Evolutionary conservation across 2,329 filamentous ascomycete genomes (phyloP), one percentile per base, ranked within the genome.

Genomic region (Fusarium sacchari): DNA sequence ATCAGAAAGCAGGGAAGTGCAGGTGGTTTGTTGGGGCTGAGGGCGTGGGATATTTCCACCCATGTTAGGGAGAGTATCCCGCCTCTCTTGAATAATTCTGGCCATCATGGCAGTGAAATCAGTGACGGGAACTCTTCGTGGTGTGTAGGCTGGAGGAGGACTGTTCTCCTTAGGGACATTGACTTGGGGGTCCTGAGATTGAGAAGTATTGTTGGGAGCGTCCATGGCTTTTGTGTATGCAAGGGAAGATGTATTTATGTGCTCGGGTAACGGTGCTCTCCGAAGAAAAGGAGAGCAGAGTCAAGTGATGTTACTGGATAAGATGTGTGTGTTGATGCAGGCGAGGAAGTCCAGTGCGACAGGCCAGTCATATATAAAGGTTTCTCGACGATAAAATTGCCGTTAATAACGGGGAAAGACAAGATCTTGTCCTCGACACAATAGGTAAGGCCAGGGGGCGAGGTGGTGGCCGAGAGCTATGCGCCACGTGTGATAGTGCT

Each of bases 81-180:
- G 72, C 28, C 61, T 64, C 58, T 68, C 62, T 42, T 74, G 73
- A 26, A 77, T 42, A 24, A 75, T 60, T 30, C 64, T 65, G 26
- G 72, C 68, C 17, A 70, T 62, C 39, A 78, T 40, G 53, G 63
- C 36, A 47, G 72, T 28, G 20, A 78, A 50, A 22, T 75, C 61
- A 30, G 66, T 53, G 22, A 64, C 58, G 24, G 66, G 59, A 18
- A 65, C 40, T 34, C 72, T 63, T 26, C 66, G 70, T 34, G 79
- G 77, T 11, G 79, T 77, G 56, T 81, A 81, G 20, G 79, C 80
- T 6, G 80, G 80, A 46, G 80, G 80, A 42, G 80, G 79, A 7
- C 75, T 61, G 40, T 70, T 67, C 24, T 75, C 64, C 64, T 80
- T 80, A 43, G 71, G 73, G 34, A 72, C 39, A 15, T 57, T 34